A percentile compares a stretch with the other conserved stretches of the same genome.
These are phyloP conservation scores for Hericium rajendrae DNA, from an alignment of 768 basidiomycete species.

Conservation along the genomic window DNA sequence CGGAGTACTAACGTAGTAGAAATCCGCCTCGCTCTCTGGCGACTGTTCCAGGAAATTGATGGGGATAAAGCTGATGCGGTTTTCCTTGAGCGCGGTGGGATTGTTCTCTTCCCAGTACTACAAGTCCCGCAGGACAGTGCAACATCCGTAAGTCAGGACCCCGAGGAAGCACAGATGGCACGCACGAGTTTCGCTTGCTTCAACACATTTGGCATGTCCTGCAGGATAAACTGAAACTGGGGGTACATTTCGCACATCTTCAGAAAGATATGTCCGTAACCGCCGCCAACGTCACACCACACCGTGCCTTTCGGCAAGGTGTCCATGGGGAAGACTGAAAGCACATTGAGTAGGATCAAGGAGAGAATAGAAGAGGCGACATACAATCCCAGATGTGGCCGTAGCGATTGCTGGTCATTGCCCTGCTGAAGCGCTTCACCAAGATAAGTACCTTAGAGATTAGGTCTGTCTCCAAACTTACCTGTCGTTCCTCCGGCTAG, in stretches of 20 bases:
- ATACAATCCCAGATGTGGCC: background rate
- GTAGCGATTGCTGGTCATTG: background rate
- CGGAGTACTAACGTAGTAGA: constrained; percentile 29
- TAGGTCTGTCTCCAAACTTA: background rate
- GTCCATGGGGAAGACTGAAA: constrained; percentile 21
- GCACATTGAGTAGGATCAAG: background rate
- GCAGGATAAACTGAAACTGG: constrained; percentile 20
- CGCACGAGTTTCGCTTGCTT: constrained; percentile 20
- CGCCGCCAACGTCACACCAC: constrained; percentile 24
- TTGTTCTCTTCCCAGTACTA: constrained; percentile 24
- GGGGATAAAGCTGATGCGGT: constrained; percentile 28
- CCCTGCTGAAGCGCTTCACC: background rate
- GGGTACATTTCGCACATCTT: constrained; percentile 18
- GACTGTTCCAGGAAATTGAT: constrained; percentile 31
- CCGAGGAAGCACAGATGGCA: background rate
- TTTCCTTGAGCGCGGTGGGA: constrained; percentile 26
- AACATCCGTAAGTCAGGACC: background rate
- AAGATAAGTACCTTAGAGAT: background rate
- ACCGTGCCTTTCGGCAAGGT: constrained; percentile 11
- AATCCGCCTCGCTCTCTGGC: constrained; percentile 26
- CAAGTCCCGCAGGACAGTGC: background rate
- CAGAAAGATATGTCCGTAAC: constrained; percentile 21
- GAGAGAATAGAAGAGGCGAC: background rate
- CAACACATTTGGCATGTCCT: constrained; percentile 23
- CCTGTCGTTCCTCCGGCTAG: background rate